phyloP scores from a whole-genome alignment of 768 basidiomycete species.

The Sutorius australiensis region DNA sequence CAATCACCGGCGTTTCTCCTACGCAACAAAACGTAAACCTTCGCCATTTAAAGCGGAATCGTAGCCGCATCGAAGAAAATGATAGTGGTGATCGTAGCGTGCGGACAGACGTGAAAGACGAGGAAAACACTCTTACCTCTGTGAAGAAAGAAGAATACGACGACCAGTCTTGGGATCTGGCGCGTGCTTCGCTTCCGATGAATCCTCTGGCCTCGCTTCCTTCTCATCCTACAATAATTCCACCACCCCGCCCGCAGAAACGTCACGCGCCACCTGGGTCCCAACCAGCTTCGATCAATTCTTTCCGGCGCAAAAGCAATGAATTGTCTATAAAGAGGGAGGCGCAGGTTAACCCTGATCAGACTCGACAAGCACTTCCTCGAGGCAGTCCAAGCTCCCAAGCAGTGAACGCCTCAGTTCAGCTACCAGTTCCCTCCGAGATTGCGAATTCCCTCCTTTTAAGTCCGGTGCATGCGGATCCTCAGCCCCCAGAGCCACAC shows the following conservation, averaged over 20 bases:
- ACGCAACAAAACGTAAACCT: slow-evolving; percentile 28
- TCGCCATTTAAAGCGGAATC: slow-evolving; percentile 28
- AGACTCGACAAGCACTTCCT: background rate
- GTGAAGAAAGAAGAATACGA: slow-evolving; percentile 19
- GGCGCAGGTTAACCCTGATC: background rate
- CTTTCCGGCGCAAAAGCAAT: background rate
- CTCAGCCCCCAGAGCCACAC: background rate
- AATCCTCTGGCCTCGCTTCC: slow-evolving; percentile 9
- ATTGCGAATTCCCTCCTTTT: slow-evolving; percentile 8
- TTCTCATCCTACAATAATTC: slow-evolving; percentile 19
- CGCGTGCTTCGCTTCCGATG: background rate
- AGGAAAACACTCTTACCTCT: slow-evolving; percentile 4
- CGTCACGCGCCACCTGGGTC: background rate
- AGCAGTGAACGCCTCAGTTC: slow-evolving; percentile 7
- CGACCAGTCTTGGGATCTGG: slow-evolving; percentile 1
- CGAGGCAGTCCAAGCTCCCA: slow-evolving; percentile 4
- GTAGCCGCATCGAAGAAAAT: slow-evolving; percentile 25
- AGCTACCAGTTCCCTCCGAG: slow-evolving; percentile 3
- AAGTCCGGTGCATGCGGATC: slow-evolving; percentile 7
- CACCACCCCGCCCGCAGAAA: slow-evolving; percentile 25
- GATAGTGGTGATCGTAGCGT: slow-evolving; percentile 29
- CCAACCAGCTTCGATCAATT: background rate
- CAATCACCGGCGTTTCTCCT: slow-evolving; percentile 20
- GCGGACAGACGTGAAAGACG: slow-evolving; percentile 20
- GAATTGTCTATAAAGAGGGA: background rate